Percentiles rank a stretch among this genome's conserved stretches.
Evolutionary conservation across 164 flowering plant species (phyloP).

Genomic region (Echeveria elegans): DNA sequence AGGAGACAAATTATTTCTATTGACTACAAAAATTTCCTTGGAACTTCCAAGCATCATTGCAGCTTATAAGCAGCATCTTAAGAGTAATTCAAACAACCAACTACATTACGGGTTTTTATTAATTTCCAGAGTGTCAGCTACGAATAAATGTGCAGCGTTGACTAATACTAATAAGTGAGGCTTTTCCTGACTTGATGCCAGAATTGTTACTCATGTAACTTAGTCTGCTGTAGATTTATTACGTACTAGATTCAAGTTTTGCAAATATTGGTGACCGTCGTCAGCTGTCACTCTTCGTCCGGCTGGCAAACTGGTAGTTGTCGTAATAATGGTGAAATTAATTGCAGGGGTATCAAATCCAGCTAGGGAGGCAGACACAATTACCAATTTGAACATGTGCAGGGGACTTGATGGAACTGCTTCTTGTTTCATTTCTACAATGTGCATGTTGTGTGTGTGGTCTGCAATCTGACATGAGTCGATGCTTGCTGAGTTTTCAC

Average conservation of each 20-base stretch:
- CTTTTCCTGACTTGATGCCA: neutral
- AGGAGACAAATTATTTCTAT: too few relatives aligned
- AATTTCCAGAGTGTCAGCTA: neutral
- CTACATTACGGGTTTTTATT: neutral
- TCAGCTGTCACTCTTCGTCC: neutral
- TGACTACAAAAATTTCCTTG: too few relatives aligned
- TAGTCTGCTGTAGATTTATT: neutral
- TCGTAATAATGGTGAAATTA: neutral
- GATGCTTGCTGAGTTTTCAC: too few relatives aligned
- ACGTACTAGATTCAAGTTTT: neutral
- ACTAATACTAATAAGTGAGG: slow-evolving; percentile 1
- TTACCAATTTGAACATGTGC: neutral
- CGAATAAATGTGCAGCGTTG: neutral
- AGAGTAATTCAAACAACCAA: neutral
- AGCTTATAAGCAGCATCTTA: neutral
- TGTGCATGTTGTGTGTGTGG: too few relatives aligned
- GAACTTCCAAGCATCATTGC: too few relatives aligned
- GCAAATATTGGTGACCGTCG: neutral
- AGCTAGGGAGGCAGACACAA: slow-evolving; percentile 3
- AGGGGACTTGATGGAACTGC: too few relatives aligned
- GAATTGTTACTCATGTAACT: neutral
- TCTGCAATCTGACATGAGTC: too few relatives aligned
- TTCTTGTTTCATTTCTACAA: too few relatives aligned
- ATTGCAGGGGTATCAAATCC: neutral
- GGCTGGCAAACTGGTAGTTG: slow-evolving; percentile 4